Evolutionary conservation across 805 yeast genomes (phyloP).

Genomic region (Wickerhamomyces canadensis): DNA sequence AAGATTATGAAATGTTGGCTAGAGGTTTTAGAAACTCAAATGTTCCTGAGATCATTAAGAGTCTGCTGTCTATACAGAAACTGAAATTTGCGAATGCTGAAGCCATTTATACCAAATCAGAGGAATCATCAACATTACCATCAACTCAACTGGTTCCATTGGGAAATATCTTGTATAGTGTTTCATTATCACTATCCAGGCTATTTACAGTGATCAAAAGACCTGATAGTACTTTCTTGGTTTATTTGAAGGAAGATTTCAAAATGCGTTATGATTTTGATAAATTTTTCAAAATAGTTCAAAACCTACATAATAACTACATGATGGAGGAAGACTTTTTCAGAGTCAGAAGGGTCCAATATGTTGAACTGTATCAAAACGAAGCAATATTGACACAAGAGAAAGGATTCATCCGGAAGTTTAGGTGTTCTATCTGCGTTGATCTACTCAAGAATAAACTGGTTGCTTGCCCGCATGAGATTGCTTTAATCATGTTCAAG

Average conservation of each 20-base stretch:
- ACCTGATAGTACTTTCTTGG: background rate
- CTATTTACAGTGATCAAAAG: background rate
- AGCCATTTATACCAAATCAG: too few species aligned
- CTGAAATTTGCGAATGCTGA: too few species aligned
- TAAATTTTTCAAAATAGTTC: background rate
- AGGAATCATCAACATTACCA: too few species aligned
- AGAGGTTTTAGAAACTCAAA: background rate
- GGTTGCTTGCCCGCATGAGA: background rate
- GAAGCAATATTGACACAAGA: background rate
- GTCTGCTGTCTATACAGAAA: background rate
- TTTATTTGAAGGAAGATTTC: background rate
- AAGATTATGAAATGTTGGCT: background rate
- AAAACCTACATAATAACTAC: background rate
- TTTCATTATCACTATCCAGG: background rate
- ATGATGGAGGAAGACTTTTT: background rate
- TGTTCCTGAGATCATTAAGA: background rate
- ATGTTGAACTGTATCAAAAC: background rate
- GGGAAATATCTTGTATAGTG: background rate
- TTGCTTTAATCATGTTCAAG: background rate
- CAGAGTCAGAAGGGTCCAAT: background rate
- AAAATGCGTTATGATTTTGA: too few species aligned
- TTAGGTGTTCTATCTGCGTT: background rate
- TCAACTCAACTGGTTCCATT: background rate
- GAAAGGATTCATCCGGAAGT: background rate
- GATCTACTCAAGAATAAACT: background rate